phyloP scores from a whole-genome alignment of 2,329 filamentous ascomycete genomes.

The Fusarium dlaminii region DNA sequence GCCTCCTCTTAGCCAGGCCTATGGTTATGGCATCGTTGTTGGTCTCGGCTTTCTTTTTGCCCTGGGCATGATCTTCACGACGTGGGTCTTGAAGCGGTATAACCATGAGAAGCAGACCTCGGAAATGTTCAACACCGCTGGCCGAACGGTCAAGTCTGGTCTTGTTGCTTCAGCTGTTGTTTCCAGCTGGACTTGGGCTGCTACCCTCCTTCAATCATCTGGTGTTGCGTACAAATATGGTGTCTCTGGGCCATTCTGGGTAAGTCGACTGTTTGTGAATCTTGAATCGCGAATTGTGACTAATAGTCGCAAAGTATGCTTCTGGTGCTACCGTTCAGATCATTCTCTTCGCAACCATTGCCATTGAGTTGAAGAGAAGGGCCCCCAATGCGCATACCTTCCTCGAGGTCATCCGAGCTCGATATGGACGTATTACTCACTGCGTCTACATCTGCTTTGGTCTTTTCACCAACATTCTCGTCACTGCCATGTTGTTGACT shows the following conservation, averaged over 20 bases:
- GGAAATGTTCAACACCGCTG: constrained; percentile 92
- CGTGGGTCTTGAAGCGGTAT: constrained; percentile 45
- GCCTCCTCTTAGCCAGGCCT: constrained; percentile 63
- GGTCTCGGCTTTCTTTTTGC: constrained; percentile 80
- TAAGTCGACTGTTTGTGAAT: not conserved
- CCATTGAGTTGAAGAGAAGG: constrained; percentile 87
- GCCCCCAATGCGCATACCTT: constrained; percentile 89
- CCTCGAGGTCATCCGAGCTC: constrained; percentile 82
- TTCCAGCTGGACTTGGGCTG: constrained; percentile 93
- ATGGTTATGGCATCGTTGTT: constrained; percentile 81
- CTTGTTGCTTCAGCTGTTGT: constrained; percentile 91
- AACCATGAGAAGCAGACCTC: constrained; percentile 81
- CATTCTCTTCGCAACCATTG: constrained; percentile 87
- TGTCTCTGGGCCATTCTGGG: constrained; percentile 67
- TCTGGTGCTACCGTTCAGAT: constrained; percentile 82
- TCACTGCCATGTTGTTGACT: constrained; percentile 88
- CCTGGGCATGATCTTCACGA: constrained; percentile 65
- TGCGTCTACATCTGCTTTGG: constrained; percentile 84
- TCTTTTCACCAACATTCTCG: constrained; percentile 84
- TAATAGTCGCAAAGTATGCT: constrained; percentile 54
- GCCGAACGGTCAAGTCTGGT: constrained; percentile 87
- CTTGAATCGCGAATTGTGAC: not conserved
- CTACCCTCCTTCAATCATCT: constrained; percentile 80
- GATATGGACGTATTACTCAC: constrained; percentile 76
- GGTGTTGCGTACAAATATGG: constrained; percentile 86